Percentiles rank a stretch among this genome's conserved stretches.
Evolutionary conservation across 1,139 yeast genomes (phyloP).

Genomic region (Saccharomyces hybrid): DNA sequence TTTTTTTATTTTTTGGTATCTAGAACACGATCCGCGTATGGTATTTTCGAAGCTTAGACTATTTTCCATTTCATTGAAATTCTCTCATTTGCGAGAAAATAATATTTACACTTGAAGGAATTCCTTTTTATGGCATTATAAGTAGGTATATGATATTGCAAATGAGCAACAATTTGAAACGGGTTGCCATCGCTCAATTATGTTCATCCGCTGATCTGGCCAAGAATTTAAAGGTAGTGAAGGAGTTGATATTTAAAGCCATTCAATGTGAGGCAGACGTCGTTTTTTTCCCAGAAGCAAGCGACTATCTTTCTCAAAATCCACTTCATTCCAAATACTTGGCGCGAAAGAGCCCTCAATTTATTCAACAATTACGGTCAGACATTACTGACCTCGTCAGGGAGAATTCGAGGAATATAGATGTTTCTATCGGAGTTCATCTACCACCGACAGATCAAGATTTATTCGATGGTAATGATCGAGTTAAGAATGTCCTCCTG

Average conservation of each 20-base stretch:
- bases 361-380: slow-evolving; percentile 42
- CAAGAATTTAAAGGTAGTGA: slow-evolving; percentile 53
- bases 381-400: slow-evolving; percentile 39
- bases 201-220: slow-evolving; percentile 61
- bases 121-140: too few species aligned
- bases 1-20: not conserved
- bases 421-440: slow-evolving; percentile 72
- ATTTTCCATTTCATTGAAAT: not conserved
- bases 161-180: slow-evolving; percentile 1
- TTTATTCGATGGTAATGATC: slow-evolving; percentile 18
- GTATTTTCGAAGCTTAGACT: not conserved
- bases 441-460: slow-evolving; percentile 44
- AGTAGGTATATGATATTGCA: too few species aligned
- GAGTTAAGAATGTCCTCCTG: slow-evolving; percentile 64
- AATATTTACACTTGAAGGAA: not conserved
- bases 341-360: slow-evolving; percentile 36
- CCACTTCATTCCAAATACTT: slow-evolving; percentile 57
- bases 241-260: slow-evolving; percentile 55
- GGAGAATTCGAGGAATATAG: slow-evolving; percentile 31
- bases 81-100: not conserved
- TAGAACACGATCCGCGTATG: not conserved
- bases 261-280: slow-evolving; percentile 51
- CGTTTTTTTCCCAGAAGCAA: slow-evolving; percentile 85
- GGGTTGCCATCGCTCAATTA: slow-evolving; percentile 81
- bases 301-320: slow-evolving; percentile 73